Conservation (phyloP, 2,329 filamentous ascomycete genomes). For the Didymella keratinophila region DNA sequence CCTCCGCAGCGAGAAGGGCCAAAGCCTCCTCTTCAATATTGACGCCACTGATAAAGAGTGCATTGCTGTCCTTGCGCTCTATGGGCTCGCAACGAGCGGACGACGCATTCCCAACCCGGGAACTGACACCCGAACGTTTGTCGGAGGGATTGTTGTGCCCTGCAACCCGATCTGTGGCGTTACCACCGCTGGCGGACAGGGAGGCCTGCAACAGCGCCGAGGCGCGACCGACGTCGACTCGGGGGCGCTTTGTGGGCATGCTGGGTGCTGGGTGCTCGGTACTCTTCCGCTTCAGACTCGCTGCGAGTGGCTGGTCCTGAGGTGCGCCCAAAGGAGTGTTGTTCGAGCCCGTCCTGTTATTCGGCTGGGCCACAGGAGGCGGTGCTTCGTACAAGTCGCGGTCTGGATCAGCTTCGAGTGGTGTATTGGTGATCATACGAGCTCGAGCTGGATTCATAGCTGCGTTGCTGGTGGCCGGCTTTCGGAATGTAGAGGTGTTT, state of each 20-base stretch:
- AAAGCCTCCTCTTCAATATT: conserved; percentile 83
- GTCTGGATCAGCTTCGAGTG: conserved; percentile 22
- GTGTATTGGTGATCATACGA: conserved; percentile 14
- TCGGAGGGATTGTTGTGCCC: not conserved
- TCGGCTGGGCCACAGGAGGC: conserved; percentile 6
- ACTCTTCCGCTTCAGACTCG: conserved; percentile 3
- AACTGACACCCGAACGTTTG: not conserved
- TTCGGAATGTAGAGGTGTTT: not conserved
- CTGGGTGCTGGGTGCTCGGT: not conserved
- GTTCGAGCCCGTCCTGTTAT: conserved; percentile 29
- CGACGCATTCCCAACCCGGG: conserved; percentile 8
- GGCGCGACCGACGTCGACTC: conserved; percentile 20
- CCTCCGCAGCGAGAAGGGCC: conserved; percentile 82
- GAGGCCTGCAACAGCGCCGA: conserved; percentile 19
- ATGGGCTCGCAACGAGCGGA: conserved; percentile 57
- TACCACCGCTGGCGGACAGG: not conserved
- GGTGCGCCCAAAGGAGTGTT: conserved; percentile 22
- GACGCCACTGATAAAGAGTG: conserved; percentile 88
- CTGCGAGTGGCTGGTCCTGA: not conserved
- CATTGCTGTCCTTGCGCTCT: conserved; percentile 71
- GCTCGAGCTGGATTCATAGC: conserved; percentile 28
- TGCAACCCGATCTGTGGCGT: not conserved
- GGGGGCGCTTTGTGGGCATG: conserved; percentile 20
- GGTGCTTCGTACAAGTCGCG: conserved; percentile 27
- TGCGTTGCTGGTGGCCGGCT: not conserved